A percentile compares a stretch with the other conserved stretches of the same genome.
Evolutionary conservation across 208 protist species (phyloP).

Genomic region (Leptomonas pyrrhocoris): DNA sequence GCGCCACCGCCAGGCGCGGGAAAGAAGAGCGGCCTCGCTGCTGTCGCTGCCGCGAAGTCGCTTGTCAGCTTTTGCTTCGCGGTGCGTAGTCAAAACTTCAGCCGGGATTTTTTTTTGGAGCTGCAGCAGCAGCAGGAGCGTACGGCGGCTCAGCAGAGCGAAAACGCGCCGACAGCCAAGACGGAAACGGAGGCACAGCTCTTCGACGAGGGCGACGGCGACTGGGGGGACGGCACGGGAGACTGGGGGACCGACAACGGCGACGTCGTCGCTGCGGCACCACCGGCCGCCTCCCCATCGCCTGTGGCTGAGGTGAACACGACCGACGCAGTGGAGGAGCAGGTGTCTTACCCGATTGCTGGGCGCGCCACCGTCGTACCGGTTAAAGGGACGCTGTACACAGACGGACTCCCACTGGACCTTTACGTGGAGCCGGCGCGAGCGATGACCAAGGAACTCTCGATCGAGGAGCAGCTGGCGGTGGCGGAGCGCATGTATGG

Average conservation of each 20-base stretch:
- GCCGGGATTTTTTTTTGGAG: conserved; percentile 49
- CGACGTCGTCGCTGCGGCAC: not conserved
- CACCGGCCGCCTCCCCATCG: not conserved
- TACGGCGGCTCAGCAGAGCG: conserved; percentile 17
- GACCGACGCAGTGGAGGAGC: not conserved
- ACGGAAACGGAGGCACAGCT: conserved; percentile 26
- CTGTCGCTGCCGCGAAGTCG: conserved; percentile 15
- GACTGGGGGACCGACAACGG: conserved; percentile 5
- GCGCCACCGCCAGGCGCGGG: not conserved
- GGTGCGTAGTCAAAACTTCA: conserved; percentile 85
- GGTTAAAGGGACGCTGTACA: conserved; percentile 52
- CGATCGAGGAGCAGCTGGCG: conserved; percentile 59
- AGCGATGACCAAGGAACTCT: conserved; percentile 35
- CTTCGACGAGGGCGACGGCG: conserved; percentile 60
- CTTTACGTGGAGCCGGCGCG: conserved; percentile 63
- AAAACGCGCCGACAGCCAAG: conserved; percentile 12
- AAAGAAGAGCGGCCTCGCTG: conserved; percentile 34
- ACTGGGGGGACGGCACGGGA: conserved; percentile 41
- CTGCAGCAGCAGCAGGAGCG: conserved; percentile 23
- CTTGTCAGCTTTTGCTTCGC: conserved; percentile 75
- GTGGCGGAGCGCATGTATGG: conserved; percentile 59
- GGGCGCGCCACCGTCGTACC: conserved; percentile 31
- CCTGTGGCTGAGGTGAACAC: not conserved
- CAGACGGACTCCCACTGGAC: conserved; percentile 59
- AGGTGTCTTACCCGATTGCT: conserved; percentile 39